Evolutionary conservation across 306 rosid genomes (phyloP), one percentile per base, ranked within the genome.

Genomic region (Acacia crassicarpa): DNA sequence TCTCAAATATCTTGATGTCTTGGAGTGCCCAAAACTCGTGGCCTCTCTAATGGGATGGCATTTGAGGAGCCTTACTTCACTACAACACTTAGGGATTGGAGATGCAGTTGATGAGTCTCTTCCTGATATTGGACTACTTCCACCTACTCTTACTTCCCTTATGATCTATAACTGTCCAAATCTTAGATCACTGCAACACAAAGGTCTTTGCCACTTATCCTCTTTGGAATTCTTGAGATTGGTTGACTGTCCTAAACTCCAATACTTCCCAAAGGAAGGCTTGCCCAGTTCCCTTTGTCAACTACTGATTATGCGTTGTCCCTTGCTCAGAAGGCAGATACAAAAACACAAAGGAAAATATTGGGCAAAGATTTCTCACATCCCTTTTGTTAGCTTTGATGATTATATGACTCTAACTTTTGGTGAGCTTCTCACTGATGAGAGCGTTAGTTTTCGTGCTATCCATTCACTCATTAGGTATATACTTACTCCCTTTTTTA

Each of bases 31-130:
- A 0, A 80, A 72, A 45, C 51, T 80, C 13, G 0, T 59, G 11
- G 78, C 78, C 5, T 2, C 32, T 30, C 46, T 32, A n/a, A 59
- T 30, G 78, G 22, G 17, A 22, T 80, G 83, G 83, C 33, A 56
- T 20, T 35, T 72, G 53, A 16, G 46, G 9, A 32, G 9, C 3
- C 78, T 17, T 27, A 20, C 6, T 15, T 72, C 38, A 45, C 72
- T 72, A 1, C 4, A 0, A 11, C 0, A 0, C 5, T 44, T 72
- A 6, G 0, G 0, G 6, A 38, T 76, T 59, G 25, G 6, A 13
- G 41, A 41, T 23, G 70, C 5, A 43, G 7, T 59, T 25, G 25
- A 58, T 2, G 16, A 41, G 70, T 76, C 17, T 61, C 6, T 76
- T 59, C 80, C 71, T 13, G 20, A 76, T 14, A 12, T 25, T 22